Evolutionary conservation across 2,329 filamentous ascomycete genomes (phyloP), one percentile per base, ranked within the genome.

Genomic region (Parastagonospora avenae): DNA sequence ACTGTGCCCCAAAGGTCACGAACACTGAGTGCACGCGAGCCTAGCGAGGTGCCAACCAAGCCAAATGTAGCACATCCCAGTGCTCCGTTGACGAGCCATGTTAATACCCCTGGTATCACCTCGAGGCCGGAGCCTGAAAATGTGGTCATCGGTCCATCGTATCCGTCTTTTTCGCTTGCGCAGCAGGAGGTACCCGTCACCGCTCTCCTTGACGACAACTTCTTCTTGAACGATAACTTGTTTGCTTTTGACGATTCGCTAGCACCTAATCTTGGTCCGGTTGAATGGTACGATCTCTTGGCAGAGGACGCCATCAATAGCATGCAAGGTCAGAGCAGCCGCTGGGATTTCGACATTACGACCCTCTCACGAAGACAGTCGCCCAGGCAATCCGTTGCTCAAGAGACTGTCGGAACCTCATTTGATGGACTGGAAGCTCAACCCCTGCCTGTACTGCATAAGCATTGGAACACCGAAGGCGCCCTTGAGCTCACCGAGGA

Each of bases 261-360:
- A 14, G 69, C 70, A 15, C 64, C 72, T 4, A 73, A 76, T 40
- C 68, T 74, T 16, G 77, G 77, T 16, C 77, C 77, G 12, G 64
- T 79, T 35, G 73, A 76, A 55, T 80, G 78, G 78, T 79, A 79
- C 51, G 77, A 78, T 43, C 66, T 80, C 2, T 66, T 79, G 31
- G 77, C 76, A 41, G 74, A 74, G 38, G 76, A 78, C 60, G 75
- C 75, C 1, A 67, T 70, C 38, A 69, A 65, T 46, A 68, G 55
- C 44, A 68, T 69, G 52, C 61, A 66, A 32, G 58, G 48, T 2
- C 41, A 43, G 16, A n/a, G 39, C 27, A 60, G 46, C 73, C 5
- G 62, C 76, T 42, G 39, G 39, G 16, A 29, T 15, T 42, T 42
- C 19, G 27, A 42, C n/a, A 15, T 16, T 8, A 30, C 9, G 3